Evolutionary conservation across 768 basidiomycete genomes (phyloP).

Genomic region (Termitomyces sp.): DNA sequence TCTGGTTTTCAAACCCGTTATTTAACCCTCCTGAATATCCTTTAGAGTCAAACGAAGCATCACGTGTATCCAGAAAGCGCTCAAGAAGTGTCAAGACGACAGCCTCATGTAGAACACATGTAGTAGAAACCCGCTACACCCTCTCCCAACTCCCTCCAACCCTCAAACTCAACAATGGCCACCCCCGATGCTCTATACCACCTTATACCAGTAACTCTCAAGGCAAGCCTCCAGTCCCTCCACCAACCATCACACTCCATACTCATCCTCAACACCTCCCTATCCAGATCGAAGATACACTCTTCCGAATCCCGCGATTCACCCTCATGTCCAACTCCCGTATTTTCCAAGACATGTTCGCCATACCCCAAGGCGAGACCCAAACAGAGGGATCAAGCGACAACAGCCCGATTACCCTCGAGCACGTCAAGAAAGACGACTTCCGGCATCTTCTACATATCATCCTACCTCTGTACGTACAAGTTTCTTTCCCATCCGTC

Average conservation of each 20-base stretch:
- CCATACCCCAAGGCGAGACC: conserved; percentile 5
- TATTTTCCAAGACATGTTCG: conserved; percentile 15
- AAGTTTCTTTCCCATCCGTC: too few relatives aligned
- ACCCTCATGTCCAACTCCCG: conserved; percentile 8
- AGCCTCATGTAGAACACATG: too few relatives aligned
- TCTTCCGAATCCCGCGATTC: conserved; percentile 15
- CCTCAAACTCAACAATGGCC: too few relatives aligned
- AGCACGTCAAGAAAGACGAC: conserved; percentile 11
- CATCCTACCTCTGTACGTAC: conserved; percentile 14
- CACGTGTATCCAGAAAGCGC: too few relatives aligned
- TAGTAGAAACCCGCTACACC: too few relatives aligned
- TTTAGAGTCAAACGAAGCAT: too few relatives aligned
- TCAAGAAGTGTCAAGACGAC: too few relatives aligned
- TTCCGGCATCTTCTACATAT: conserved; percentile 13
- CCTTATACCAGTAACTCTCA: conserved; percentile 8
- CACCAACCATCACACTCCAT: neutral
- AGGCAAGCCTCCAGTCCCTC: conserved; percentile 7
- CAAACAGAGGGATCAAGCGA: conserved; percentile 7
- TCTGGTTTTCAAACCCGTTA: too few relatives aligned
- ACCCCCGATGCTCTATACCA: conserved; percentile 11
- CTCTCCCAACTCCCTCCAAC: too few relatives aligned
- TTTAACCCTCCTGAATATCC: too few relatives aligned
- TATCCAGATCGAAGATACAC: conserved; percentile 14
- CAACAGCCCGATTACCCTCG: conserved; percentile 7
- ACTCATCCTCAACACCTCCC: neutral